phyloP scores from a whole-genome alignment of 352 stramenopile genomes.

The Saprolegnia diclina region DNA sequence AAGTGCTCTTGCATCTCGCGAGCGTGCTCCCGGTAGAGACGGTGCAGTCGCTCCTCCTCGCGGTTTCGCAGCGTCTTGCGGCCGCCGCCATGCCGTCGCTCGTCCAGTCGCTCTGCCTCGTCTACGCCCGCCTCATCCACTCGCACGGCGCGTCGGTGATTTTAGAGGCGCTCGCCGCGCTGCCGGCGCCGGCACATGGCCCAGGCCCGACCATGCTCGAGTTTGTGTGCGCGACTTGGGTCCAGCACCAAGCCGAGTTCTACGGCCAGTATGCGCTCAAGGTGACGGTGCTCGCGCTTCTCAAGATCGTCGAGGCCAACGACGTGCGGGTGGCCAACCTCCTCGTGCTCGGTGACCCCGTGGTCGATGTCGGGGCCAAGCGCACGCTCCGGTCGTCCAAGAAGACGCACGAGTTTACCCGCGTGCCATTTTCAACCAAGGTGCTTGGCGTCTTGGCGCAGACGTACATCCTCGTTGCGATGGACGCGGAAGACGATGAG shows the following conservation, averaged over 20 bases:
- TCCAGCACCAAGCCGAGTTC: slow-evolving; percentile 78
- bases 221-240: slow-evolving; percentile 78
- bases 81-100: slow-evolving; percentile 63
- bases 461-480: slow-evolving; percentile 56
- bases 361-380: slow-evolving; percentile 35
- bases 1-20: slow-evolving; percentile 69
- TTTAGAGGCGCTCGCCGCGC: slow-evolving; percentile 60
- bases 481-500: slow-evolving; percentile 44
- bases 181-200: slow-evolving; percentile 39
- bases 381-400: slow-evolving; percentile 58
- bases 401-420: slow-evolving; percentile 37
- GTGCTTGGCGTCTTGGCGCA: slow-evolving; percentile 67
- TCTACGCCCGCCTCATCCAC: slow-evolving; percentile 75
- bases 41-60: slow-evolving; percentile 68
- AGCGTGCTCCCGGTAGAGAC: slow-evolving; percentile 49
- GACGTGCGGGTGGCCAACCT: slow-evolving; percentile 63
- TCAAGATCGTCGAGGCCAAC: slow-evolving; percentile 72
- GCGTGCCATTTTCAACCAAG: slow-evolving; percentile 77
- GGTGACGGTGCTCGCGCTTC: slow-evolving; percentile 66
- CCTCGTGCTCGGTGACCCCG: slow-evolving; percentile 47
- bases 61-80: slow-evolving; percentile 59
- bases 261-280: slow-evolving; percentile 82
- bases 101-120: slow-evolving; percentile 73
- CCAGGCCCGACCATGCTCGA: slow-evolving; percentile 49
- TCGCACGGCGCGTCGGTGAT: slow-evolving; percentile 55